These are phyloP conservation scores for Colletotrichum incanum DNA, from an alignment of 2,329 filamentous ascomycete species.

Conservation along the genomic window DNA sequence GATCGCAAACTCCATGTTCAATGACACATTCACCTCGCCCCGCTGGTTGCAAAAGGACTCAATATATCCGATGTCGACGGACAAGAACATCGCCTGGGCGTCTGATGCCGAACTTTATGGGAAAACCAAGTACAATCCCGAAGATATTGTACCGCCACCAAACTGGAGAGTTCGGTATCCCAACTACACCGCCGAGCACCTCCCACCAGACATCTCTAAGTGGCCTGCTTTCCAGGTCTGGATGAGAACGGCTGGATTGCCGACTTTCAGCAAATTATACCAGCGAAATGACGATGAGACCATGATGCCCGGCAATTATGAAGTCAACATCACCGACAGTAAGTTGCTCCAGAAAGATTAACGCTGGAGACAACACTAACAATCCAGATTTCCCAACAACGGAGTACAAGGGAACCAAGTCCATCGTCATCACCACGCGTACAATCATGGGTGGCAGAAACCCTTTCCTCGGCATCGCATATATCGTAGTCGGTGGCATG, in stretches of 20 bases:
- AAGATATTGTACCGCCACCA: conserved; percentile 83
- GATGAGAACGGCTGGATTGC: conserved; percentile 97
- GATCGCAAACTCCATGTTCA: conserved; percentile 97
- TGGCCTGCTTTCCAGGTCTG: conserved; percentile 95
- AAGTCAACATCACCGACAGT: conserved; percentile 85
- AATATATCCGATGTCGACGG: conserved; percentile 83
- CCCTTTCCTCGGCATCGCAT: conserved; percentile 95
- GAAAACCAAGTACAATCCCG: conserved; percentile 74
- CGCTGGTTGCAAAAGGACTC: conserved; percentile 63
- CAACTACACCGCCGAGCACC: conserved; percentile 70
- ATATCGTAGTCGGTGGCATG: conserved; percentile 92
- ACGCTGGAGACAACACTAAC: background rate
- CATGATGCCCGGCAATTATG: conserved; percentile 82
- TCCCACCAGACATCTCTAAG: conserved; percentile 79
- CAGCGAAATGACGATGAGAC: conserved; percentile 81
- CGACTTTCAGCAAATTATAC: conserved; percentile 94
- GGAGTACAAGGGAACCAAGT: conserved; percentile 88
- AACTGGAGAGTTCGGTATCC: conserved; percentile 86
- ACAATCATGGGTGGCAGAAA: conserved; percentile 97
- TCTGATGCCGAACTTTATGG: conserved; percentile 88
- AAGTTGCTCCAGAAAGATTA: conserved; percentile 57
- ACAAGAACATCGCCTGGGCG: conserved; percentile 85
- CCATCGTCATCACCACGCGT: conserved; percentile 88
- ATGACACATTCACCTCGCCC: conserved; percentile 86
- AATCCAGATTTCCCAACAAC: conserved; percentile 82